These are phyloP conservation scores for Macrotyloma uniflorum DNA, from an alignment of 306 rosid genomes.

Conservation along the genomic window DNA sequence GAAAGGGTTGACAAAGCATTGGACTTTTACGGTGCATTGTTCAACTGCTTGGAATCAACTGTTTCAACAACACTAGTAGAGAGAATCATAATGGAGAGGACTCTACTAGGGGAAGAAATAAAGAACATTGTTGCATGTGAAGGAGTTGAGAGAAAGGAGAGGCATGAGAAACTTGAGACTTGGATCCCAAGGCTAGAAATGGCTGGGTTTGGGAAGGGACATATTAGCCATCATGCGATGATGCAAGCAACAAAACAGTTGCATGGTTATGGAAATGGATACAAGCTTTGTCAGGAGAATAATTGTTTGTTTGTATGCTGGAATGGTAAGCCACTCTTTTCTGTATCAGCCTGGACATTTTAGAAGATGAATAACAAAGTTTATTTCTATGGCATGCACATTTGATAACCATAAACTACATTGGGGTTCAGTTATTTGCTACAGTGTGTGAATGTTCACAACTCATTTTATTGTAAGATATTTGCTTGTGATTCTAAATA, in stretches of 20 bases:
- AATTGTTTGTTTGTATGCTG: slow-evolving; percentile 63
- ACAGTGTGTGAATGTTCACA: background rate
- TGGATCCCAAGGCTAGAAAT: slow-evolving; percentile 68
- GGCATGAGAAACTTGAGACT: slow-evolving; percentile 66
- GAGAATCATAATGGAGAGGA: slow-evolving; percentile 61
- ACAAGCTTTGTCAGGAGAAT: slow-evolving; percentile 53
- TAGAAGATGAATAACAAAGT: slow-evolving; percentile 36
- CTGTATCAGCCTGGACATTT: slow-evolving; percentile 63
- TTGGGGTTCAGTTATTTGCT: background rate
- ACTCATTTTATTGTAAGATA: background rate
- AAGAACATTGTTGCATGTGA: slow-evolving; percentile 76
- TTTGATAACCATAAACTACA: background rate
- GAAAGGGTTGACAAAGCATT: slow-evolving; percentile 66
- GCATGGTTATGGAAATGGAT: slow-evolving; percentile 53
- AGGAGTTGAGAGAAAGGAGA: slow-evolving; percentile 65
- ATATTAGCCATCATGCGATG: slow-evolving; percentile 50
- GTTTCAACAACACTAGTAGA: slow-evolving; percentile 46
- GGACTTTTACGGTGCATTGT: slow-evolving; percentile 59
- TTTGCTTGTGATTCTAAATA: background rate
- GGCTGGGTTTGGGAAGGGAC: slow-evolving; percentile 62
- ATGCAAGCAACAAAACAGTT: slow-evolving; percentile 50
- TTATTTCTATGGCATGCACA: background rate
- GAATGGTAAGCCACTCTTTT: slow-evolving; percentile 65
- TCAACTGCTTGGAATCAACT: slow-evolving; percentile 67
- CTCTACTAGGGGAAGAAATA: slow-evolving; percentile 71